Percentiles rank a stretch among this genome's conserved stretches.
phyloP scores from a whole-genome alignment of 2,329 filamentous ascomycete species.

The Aspergillus niger region DNA sequence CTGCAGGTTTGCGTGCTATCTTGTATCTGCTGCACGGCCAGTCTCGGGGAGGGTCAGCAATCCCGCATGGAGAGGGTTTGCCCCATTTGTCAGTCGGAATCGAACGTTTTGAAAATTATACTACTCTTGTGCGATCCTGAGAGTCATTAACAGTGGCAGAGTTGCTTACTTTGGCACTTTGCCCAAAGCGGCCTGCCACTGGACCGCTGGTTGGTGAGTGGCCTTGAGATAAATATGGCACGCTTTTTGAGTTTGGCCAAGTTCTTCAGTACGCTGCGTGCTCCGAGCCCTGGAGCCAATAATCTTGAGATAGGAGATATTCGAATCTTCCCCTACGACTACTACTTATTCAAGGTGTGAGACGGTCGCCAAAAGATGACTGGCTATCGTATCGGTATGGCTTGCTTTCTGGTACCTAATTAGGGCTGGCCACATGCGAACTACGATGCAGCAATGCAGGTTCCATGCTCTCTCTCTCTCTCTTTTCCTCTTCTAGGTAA shows the following conservation, averaged over 20 bases:
- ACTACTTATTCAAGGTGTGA: not conserved
- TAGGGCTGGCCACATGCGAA: constrained; percentile 1
- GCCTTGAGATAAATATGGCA: not conserved
- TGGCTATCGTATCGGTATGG: not conserved
- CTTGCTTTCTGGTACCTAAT: not conserved
- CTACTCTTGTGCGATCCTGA: not conserved
- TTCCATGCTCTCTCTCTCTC: not conserved
- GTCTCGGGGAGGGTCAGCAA: no score
- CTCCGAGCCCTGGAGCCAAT: not conserved
- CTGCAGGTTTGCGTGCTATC: constrained; percentile 7
- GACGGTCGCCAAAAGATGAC: not conserved
- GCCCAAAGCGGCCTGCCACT: not conserved
- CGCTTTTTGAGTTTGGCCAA: constrained; percentile 2
- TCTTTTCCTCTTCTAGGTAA: no score
- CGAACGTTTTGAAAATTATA: not conserved
- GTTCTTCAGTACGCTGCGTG: not conserved
- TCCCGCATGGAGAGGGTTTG: not conserved
- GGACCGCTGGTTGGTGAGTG: not conserved
- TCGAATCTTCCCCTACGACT: not conserved
- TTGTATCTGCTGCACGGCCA: not conserved
- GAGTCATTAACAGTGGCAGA: not conserved
- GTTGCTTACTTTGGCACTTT: not conserved
- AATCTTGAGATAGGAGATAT: not conserved
- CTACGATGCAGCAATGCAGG: not conserved
- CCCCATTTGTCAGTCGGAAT: not conserved